Evolutionary conservation across 2,329 filamentous ascomycete species (phyloP).

Genomic region (Calonectria naviculata): DNA sequence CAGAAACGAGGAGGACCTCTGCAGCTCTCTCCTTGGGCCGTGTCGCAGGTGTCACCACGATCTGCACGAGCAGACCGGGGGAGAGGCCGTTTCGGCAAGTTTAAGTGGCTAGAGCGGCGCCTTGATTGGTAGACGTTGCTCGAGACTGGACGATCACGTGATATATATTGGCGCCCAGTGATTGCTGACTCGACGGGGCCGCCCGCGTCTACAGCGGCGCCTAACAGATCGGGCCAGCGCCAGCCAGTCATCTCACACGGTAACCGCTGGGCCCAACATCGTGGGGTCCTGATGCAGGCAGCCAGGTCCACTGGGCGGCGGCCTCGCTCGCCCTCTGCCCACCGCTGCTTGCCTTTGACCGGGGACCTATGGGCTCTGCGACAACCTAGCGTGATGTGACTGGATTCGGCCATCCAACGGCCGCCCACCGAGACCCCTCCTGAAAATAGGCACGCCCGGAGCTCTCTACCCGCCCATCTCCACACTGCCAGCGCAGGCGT

Average conservation of each 20-base stretch:
- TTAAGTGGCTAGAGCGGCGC: conserved; percentile 16
- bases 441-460: conserved; percentile 4
- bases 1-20: conserved; percentile 6
- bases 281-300: conserved; percentile 20
- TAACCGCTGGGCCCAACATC: conserved; percentile 38
- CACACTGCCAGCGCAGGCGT: conserved; percentile 4
- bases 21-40: neutral
- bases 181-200: neutral
- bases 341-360: neutral
- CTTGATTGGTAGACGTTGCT: conserved; percentile 10
- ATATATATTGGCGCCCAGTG: conserved; percentile 13
- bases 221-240: conserved; percentile 21
- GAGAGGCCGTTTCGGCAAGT: neutral
- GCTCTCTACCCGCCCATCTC: neutral
- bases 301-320: neutral
- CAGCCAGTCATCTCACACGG: conserved; percentile 37
- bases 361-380: neutral
- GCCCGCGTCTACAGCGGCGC: conserved; percentile 23
- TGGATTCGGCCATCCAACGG: neutral
- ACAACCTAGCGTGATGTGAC: neutral
- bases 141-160: conserved; percentile 7
- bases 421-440: neutral
- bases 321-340: neutral
- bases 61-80: conserved; percentile 10
- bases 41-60: conserved; percentile 21